Evolutionary conservation across 2,329 filamentous ascomycete genomes (phyloP).

Genomic region (Raffaelea arxii): DNA sequence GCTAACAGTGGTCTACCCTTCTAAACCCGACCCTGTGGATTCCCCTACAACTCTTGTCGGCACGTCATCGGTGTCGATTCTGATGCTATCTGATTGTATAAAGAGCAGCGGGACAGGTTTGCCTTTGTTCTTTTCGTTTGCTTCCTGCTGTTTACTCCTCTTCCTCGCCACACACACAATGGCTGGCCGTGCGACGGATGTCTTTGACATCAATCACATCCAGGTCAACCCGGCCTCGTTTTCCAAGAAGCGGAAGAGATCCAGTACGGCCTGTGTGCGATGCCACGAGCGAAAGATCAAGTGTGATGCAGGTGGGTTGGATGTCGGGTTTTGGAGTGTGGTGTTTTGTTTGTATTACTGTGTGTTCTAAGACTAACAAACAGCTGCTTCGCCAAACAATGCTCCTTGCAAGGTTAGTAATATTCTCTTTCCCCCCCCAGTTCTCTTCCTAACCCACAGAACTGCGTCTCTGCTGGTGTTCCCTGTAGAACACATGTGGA

Average conservation of each 20-base stretch:
- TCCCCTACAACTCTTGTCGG: no score
- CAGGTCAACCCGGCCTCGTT: slow-evolving; percentile 10
- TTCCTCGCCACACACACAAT: no score
- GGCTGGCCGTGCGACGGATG: no score
- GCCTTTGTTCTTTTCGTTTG: not conserved
- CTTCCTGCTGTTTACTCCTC: not conserved
- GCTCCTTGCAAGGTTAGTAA: slow-evolving; percentile 4
- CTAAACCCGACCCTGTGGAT: no score
- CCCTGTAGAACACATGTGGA: slow-evolving; percentile 7
- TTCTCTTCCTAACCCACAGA: no score
- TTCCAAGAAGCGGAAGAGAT: slow-evolving; percentile 9
- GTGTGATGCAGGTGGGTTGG: slow-evolving; percentile 4
- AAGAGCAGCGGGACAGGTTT: not conserved
- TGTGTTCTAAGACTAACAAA: not conserved
- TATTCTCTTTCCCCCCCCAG: slow-evolving; percentile 5
- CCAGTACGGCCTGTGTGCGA: slow-evolving; percentile 7
- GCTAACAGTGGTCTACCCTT: no score
- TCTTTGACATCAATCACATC: slow-evolving; percentile 8
- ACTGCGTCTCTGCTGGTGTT: slow-evolving; percentile 2
- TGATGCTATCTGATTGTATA: not conserved
- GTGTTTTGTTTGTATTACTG: slow-evolving; percentile 1
- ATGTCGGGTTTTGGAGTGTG: no score
- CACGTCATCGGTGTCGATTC: not conserved
- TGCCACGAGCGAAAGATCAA: slow-evolving; percentile 12
- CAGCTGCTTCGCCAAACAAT: not conserved